These are phyloP conservation scores for Xylariaceae sp. DNA, from an alignment of 2,329 filamentous ascomycete genomes.

Conservation along the genomic window DNA sequence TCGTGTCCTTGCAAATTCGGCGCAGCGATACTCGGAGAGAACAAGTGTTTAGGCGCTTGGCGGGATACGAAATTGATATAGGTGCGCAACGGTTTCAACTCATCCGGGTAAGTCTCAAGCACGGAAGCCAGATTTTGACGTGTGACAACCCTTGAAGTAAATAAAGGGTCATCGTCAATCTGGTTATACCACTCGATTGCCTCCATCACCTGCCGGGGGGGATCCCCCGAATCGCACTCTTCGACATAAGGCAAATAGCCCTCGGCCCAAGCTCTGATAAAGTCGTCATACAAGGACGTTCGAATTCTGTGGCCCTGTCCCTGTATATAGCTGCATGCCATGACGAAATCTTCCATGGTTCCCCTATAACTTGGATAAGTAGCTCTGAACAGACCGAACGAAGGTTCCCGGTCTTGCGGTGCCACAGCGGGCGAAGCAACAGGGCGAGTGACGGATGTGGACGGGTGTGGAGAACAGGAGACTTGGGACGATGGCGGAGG, in stretches of 20 bases:
- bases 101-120: constrained; percentile 28
- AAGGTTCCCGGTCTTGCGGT: constrained; percentile 13
- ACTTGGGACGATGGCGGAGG: constrained; percentile 10
- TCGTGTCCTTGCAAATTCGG: not conserved
- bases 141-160: constrained; percentile 28
- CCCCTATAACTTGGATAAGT: constrained; percentile 31
- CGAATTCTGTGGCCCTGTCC: constrained; percentile 25
- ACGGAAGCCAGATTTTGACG: constrained; percentile 28
- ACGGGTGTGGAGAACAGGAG: constrained; percentile 8
- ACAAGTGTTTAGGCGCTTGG: constrained; percentile 1
- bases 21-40: not conserved
- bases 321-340: constrained; percentile 31
- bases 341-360: constrained; percentile 29
- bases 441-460: not conserved
- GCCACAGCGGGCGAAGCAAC: not conserved
- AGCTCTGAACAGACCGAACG: constrained; percentile 28
- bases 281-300: constrained; percentile 34
- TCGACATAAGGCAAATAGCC: constrained; percentile 31
- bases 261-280: constrained; percentile 32
- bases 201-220: constrained; percentile 22
- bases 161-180: constrained; percentile 29
- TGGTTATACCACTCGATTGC: constrained; percentile 34
- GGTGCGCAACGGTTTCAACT: constrained; percentile 16
- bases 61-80: constrained; percentile 11
- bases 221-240: constrained; percentile 24